A percentile compares a stretch with the other conserved stretches of the same genome.
phyloP scores from a whole-genome alignment of 2,329 filamentous ascomycete genomes.

The Zymoseptoria ardabiliae region DNA sequence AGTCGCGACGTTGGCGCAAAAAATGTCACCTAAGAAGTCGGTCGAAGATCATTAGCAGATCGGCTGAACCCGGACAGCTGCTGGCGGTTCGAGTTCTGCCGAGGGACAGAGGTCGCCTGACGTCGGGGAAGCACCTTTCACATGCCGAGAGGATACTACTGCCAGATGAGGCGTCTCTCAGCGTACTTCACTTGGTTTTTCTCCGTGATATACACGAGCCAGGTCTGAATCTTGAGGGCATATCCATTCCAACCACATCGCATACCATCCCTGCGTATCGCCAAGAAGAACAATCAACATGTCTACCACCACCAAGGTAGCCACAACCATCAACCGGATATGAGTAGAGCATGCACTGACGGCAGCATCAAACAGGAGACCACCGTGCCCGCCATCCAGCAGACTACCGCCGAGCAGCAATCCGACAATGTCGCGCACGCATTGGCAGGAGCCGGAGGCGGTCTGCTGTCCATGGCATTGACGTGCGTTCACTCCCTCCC shows the following conservation, averaged over 20 bases:
- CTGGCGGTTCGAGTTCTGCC: not conserved
- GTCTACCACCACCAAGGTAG: not conserved
- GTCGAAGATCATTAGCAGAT: not conserved
- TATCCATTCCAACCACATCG: not conserved
- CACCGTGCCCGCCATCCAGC: slow-evolving; percentile 18
- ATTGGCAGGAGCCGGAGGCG: slow-evolving; percentile 84
- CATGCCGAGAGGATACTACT: not conserved
- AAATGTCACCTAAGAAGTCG: not conserved
- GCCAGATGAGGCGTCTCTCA: too few species aligned
- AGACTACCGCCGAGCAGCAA: slow-evolving; percentile 64
- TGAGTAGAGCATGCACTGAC: not conserved
- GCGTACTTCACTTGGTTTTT: not conserved
- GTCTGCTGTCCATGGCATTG: slow-evolving; percentile 88
- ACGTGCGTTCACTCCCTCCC: slow-evolving; percentile 53
- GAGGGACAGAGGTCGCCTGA: not conserved
- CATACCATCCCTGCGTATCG: too few species aligned
- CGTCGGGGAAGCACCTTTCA: not conserved
- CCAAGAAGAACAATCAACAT: not conserved
- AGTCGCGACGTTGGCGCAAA: not conserved
- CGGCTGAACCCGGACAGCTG: not conserved
- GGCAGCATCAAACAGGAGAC: not conserved
- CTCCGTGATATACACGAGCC: not conserved
- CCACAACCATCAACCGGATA: not conserved
- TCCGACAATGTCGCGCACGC: slow-evolving; percentile 97
- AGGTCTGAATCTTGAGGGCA: not conserved